Evolutionary conservation across 805 yeast species (phyloP), one percentile per base, ranked within the genome.

Genomic region (Clavispora fructus): DNA sequence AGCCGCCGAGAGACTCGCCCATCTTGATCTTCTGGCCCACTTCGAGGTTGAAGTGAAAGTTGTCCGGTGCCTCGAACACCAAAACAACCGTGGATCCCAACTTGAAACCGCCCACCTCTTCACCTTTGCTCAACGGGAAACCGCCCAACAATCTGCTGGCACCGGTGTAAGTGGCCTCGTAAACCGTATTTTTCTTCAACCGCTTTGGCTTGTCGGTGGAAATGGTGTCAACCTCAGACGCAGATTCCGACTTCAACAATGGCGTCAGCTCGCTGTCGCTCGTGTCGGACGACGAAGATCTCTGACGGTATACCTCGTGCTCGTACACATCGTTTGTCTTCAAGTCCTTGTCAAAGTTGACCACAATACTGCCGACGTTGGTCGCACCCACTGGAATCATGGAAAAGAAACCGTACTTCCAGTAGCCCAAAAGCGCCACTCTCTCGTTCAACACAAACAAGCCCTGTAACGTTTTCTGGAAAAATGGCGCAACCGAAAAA

Each of bases 341-440:
- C 59, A 94, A 77, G 59, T 87, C 91, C 67, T 85, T 84, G 67
- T 94, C 99, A 59, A 94, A 94, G 61, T 91, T 89, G 54, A 94
- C 77, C 48, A 85, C 83, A 54, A 94, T 94, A 58, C 95, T 85
- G 6, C 99, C 99, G 28, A 94, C 99, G 67, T 94, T 94, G 2
- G 99, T 94, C 23, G 99, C 99, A 12, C 99, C 99, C 11, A 94
- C 99, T 0, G 99, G 97, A 0, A 96, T 92, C 99, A 94, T 94
- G 53, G 95, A 85, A 70, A 94, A 94, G 58, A 94, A 94, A 0
- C 99, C 99, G 63, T 94, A 78, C 62, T 86, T 87, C 99, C 99
- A 94, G 59, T 88, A 83, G 1, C 99, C 99, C 46, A 94, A 75
- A 42, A 94, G 69, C 0, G 99, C 95, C 3, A 94, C 99, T 57